Evolutionary conservation across 1,284 basidiomycete species (phyloP), one percentile per base, ranked within the genome.

Genomic region (Boletus semigastroideus): DNA sequence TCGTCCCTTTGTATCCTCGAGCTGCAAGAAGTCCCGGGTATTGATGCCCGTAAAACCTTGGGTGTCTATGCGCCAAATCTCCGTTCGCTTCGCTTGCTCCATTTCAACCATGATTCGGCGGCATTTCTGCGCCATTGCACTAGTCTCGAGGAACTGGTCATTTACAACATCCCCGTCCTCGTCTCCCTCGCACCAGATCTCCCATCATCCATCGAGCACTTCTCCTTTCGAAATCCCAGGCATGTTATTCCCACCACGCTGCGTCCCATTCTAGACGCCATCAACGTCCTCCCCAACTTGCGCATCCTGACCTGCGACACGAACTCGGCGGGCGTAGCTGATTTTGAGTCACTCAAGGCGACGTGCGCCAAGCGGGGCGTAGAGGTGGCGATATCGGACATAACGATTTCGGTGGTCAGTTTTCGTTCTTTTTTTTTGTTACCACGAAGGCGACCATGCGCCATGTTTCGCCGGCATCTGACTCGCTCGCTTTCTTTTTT

Each of bases 21-120:
- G 22, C 59, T 76, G 19, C 68, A 72, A 7, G 75, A 77, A 52
- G 51, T 60, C 1, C 74, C 72, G 0, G 68, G 72, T 16, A 37
- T 51, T 3, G 49, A 54, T 3, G 62, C 68, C 30, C 50, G 63
- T 25, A 44, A 59, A 9, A 56, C 67, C 9, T 57, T 78, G n/a
- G 54, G 51, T 14, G 42, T 25, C 0, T 67, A 74, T 43, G 70
- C 69, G 1, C 62, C 67, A 5, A 54, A 59, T 19, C 63, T 79
- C 19, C 71, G 71, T 31, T 78, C 77, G 2, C 66, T 79, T 40
- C 74, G 76, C 27, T 49, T 79, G 12, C 67, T 73, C 52, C 66
- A 70, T 39, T 72, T 71, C 56, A 71, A 60, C 53, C 27, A 51
- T 8, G 60, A 68, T 13, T 63, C 71, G 1, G 64, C 66, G 2